phyloP scores from a whole-genome alignment of 2,329 filamentous ascomycete genomes.

The Aureobasidium lini region DNA sequence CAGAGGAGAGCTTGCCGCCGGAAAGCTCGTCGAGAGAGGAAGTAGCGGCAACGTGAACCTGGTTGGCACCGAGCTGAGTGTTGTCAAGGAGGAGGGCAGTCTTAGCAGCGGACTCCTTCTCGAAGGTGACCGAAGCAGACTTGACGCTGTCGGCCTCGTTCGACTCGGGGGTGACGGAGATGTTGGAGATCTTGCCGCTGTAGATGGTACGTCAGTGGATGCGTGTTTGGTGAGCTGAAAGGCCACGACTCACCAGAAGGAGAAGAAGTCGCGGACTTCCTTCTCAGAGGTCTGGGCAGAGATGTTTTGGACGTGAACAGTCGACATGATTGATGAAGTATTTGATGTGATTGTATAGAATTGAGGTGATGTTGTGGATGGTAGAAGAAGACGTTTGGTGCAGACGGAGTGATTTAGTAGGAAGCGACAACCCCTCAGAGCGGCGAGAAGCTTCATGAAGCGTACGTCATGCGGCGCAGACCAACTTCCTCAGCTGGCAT shows the following conservation, averaged over 20 bases:
- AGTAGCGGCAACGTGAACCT: slow-evolving; percentile 71
- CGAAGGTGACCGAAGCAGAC: slow-evolving; percentile 87
- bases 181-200: slow-evolving; percentile 82
- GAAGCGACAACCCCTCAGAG: not conserved
- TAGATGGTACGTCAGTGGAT: not conserved
- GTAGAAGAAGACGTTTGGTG: not conserved
- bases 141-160: slow-evolving; percentile 56
- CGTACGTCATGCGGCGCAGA: slow-evolving; percentile 1
- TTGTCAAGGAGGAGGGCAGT: slow-evolving; percentile 95
- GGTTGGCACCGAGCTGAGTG: slow-evolving; percentile 73
- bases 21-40: slow-evolving; percentile 58
- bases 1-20: slow-evolving; percentile 51
- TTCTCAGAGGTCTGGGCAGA: slow-evolving; percentile 72
- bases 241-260: slow-evolving; percentile 63
- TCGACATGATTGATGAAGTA: slow-evolving; percentile 36
- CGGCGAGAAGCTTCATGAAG: not conserved
- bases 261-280: slow-evolving; percentile 95
- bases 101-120: slow-evolving; percentile 94
- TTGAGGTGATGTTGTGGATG: not conserved
- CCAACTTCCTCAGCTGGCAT: not conserved
- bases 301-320: slow-evolving; percentile 85
- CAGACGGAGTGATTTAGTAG: not conserved
- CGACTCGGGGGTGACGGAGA: slow-evolving; percentile 63
- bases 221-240: not conserved
- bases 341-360: not conserved